Base-by-base conservation (phyloP, 169 alveolate species). In the Cryptosporidium bovis region DNA sequence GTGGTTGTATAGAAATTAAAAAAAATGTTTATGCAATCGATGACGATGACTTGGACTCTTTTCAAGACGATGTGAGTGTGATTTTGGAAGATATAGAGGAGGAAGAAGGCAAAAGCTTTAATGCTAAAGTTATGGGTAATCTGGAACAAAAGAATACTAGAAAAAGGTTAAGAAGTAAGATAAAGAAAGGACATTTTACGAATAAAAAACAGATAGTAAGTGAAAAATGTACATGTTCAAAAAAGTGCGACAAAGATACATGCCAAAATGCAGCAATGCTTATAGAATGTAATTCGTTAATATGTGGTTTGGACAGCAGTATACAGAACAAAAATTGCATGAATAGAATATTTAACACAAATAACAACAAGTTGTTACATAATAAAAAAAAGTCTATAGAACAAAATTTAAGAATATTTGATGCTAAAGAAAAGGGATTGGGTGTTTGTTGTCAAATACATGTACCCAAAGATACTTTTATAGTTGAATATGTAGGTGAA, bases 401-500 rank as follows among this genome's bases (percentile, higher is more conserved):
- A 29, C 55, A 83, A 24, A 50, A 46, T 58, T 51, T 60, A n/a
- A 71, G 84, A 85, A 71, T 91, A 1, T 65, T 58, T 40, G 64
- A 82, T 67, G 64, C 92, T 15, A 94, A 91, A 29, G 93, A 92
- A 15, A 93, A 91, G 60, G 96, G 95, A 18, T 68, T 90, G 24
- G 96, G 96, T 4, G 95, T 93, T 18, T 90, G 89, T 58, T 90
- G 95, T 31, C 66, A 90, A 12, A 93, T 92, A 82, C 83, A 71
- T 55, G 93, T 94, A 56, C 82, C 84, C 44, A 82, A 89, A 64
- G 92, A 91, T 51, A 95, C 93, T 36, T 83, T 94, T 67, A 93
- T 94, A 33, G 92, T 95, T 44, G 96, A 94, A 66, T 94, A 94
- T 64, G 95, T 93, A 10, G 96, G 96, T 20, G 95, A 93, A 77